Evolutionary conservation across 352 stramenopile genomes (phyloP).

Genomic region (Phytophthora rubi): DNA sequence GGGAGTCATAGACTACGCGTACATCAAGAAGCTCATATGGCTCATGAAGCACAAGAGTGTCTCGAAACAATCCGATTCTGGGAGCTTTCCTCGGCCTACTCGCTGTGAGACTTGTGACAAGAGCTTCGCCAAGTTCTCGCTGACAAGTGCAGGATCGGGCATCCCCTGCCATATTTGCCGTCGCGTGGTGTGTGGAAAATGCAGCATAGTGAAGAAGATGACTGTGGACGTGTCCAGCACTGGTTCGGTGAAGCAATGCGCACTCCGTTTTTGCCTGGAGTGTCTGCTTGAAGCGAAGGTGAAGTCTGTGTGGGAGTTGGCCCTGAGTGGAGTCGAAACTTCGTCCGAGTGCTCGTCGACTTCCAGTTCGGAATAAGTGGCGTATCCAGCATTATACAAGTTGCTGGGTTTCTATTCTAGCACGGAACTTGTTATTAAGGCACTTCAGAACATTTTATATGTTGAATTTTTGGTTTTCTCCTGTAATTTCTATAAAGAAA

Average conservation of each 20-base stretch:
- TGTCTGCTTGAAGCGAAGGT: constrained; percentile 58
- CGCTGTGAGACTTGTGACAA: constrained; percentile 33
- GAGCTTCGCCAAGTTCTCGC: constrained; percentile 16
- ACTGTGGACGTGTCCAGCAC: constrained; percentile 50
- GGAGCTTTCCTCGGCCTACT: constrained; percentile 12
- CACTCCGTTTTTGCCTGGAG: constrained; percentile 50
- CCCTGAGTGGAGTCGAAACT: constrained; percentile 23
- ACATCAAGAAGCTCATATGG: constrained; percentile 56
- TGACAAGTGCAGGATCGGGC: background rate
- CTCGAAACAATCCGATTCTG: background rate
- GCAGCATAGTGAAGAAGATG: constrained; percentile 57
- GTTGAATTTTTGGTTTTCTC: background rate
- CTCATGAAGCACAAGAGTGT: constrained; percentile 34
- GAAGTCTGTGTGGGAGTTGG: constrained; percentile 48
- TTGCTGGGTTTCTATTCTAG: background rate
- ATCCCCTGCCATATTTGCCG: constrained; percentile 51
- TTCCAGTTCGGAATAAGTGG: constrained; percentile 12
- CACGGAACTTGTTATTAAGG: too few relatives aligned
- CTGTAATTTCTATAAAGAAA: too few relatives aligned
- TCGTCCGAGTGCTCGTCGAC: constrained; percentile 11
- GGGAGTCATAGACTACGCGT: constrained; percentile 44
- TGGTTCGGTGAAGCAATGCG: constrained; percentile 30
- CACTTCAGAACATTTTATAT: background rate
- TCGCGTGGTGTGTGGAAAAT: constrained; percentile 45
- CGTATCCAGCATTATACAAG: background rate